A percentile compares a stretch with the other conserved stretches of the same genome.
Conservation (phyloP, 1,139 yeast genomes). For the Magnusiomyces clavatus region DNA sequence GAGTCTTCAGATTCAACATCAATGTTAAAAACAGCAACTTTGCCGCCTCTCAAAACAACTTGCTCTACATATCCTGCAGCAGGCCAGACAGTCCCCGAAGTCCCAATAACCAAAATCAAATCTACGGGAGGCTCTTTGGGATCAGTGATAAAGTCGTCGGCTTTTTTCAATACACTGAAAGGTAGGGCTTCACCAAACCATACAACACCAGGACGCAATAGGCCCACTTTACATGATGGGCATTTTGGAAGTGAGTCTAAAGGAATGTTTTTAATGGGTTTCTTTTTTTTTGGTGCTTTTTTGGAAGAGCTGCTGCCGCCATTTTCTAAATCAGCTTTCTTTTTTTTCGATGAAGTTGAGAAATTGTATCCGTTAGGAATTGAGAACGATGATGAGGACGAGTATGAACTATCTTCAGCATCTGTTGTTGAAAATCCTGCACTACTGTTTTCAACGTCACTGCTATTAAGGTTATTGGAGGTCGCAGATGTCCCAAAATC, state of each 20-base stretch:
- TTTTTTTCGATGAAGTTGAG: background rate
- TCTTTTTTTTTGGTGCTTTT: constrained; percentile 8
- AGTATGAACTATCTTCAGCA: constrained; percentile 1
- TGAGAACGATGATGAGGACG: constrained; percentile 2
- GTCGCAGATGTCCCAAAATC: constrained; percentile 36
- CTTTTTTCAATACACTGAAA: constrained; percentile 48
- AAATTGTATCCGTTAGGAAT: constrained; percentile 4
- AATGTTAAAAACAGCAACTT: constrained; percentile 75
- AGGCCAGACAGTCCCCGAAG: constrained; percentile 82
- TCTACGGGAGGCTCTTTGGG: constrained; percentile 43
- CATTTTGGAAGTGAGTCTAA: constrained; percentile 62
- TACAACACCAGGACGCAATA: constrained; percentile 80
- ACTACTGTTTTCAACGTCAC: constrained; percentile 1
- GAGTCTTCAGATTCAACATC: constrained; percentile 39
- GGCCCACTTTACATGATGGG: constrained; percentile 54
- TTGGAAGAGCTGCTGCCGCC: constrained; percentile 9
- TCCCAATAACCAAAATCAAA: constrained; percentile 72
- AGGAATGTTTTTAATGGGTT: constrained; percentile 28
- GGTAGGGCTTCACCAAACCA: constrained; percentile 91
- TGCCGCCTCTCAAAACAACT: constrained; percentile 64
- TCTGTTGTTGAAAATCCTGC: background rate
- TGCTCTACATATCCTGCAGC: constrained; percentile 86
- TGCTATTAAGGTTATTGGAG: background rate
- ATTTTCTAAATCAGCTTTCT: constrained; percentile 26
- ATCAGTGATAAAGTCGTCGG: constrained; percentile 62